Conservation (phyloP, 176 grass and related monocot species). For the Saccharum spontaneum region DNA sequence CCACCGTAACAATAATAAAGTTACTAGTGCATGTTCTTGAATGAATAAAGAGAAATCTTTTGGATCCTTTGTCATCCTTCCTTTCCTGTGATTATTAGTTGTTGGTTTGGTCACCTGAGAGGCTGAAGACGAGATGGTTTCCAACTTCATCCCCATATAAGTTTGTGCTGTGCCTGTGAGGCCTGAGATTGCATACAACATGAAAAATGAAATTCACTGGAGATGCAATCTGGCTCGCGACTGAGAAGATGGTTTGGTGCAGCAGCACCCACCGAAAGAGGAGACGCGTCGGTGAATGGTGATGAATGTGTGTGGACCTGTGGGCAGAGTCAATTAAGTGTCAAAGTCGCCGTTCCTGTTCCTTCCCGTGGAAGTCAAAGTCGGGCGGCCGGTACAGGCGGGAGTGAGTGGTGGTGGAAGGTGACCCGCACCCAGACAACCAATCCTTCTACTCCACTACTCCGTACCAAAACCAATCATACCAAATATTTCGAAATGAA, state of each 20-base stretch:
- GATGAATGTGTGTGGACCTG: not conserved
- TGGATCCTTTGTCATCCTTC: too few species aligned
- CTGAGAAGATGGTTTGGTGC: too few species aligned
- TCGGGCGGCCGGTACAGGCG: not conserved
- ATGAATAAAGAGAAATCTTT: not conserved
- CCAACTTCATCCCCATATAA: too few species aligned
- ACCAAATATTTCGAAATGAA: not conserved
- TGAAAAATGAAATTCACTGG: too few species aligned
- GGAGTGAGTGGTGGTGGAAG: not conserved
- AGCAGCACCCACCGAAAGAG: not conserved
- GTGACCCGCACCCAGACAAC: not conserved
- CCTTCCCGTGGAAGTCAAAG: slow-evolving; percentile 29
- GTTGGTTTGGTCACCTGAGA: too few species aligned
- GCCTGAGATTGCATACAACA: too few species aligned
- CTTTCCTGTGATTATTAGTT: too few species aligned
- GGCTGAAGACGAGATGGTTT: too few species aligned
- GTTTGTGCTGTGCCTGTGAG: too few species aligned
- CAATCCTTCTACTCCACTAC: too few species aligned
- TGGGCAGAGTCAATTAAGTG: slow-evolving; percentile 9
- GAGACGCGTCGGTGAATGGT: too few species aligned
- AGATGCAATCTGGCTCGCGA: too few species aligned
- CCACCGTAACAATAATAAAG: not conserved
- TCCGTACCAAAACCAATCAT: not conserved
- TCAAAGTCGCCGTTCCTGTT: slow-evolving; percentile 11
- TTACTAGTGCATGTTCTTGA: slow-evolving; percentile 17